Evolutionary conservation across 805 yeast species (phyloP).

Genomic region (Lachancea nothofagi): DNA sequence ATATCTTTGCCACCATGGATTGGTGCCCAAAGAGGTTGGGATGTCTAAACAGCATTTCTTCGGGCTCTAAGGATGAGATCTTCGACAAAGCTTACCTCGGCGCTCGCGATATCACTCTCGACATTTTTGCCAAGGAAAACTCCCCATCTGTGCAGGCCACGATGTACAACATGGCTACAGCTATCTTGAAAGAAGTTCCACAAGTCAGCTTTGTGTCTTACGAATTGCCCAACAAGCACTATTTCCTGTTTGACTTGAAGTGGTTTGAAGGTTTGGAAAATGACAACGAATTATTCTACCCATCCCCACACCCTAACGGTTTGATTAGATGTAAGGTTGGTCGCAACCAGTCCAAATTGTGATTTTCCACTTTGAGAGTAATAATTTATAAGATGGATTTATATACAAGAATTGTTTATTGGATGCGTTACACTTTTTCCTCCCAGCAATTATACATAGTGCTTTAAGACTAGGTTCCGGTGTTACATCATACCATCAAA

Average conservation of each 20-base stretch:
- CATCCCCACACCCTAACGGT: conserved; percentile 90
- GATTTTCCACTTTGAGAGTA: conserved; percentile 12
- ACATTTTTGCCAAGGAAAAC: conserved; percentile 74
- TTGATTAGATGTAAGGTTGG: conserved; percentile 82
- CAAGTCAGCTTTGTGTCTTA: conserved; percentile 62
- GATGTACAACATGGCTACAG: conserved; percentile 85
- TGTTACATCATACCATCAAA: conserved; percentile 31
- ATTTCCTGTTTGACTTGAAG: conserved; percentile 68
- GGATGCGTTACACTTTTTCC: background rate
- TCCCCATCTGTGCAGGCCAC: conserved; percentile 96
- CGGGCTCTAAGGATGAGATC: conserved; percentile 50
- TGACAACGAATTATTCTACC: conserved; percentile 81
- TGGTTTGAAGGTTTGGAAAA: conserved; percentile 79
- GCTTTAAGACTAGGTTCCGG: background rate
- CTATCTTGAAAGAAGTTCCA: conserved; percentile 55
- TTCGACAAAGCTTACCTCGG: conserved; percentile 60
- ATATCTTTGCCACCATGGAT: conserved; percentile 68
- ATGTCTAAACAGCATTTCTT: conserved; percentile 44
- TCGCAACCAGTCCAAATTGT: conserved; percentile 58
- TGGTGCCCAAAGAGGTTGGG: conserved; percentile 50
- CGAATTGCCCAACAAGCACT: conserved; percentile 87
- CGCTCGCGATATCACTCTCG: conserved; percentile 67
- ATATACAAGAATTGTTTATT: conserved; percentile 3
- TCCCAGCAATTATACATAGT: conserved; percentile 3
- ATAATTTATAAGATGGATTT: background rate